A percentile compares a stretch with the other conserved stretches of the same genome.
These are phyloP conservation scores for Tarenaya hassleriana DNA, from an alignment of 345 rosid species.

Conservation along the genomic window DNA sequence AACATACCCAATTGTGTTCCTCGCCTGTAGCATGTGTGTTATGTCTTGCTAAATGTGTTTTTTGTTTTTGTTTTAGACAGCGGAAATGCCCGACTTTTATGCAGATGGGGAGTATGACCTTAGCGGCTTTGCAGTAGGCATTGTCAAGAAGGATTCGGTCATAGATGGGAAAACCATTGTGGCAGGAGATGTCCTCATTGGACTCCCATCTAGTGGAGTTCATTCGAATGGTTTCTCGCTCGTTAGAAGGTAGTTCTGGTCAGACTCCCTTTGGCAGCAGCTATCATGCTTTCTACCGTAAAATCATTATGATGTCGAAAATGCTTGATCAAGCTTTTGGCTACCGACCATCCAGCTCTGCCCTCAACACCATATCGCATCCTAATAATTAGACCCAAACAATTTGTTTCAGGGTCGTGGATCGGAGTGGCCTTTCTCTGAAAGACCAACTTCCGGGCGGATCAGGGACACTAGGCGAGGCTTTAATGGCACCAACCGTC, in stretches of 20 bases:
- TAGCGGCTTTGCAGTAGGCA: conserved; percentile 91
- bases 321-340: too few relatives aligned
- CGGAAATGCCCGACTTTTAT: conserved; percentile 95
- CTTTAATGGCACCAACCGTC: conserved; percentile 88
- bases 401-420: conserved; percentile 50
- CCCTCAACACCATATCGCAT: not conserved
- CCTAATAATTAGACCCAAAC: not conserved
- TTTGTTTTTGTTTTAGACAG: conserved; percentile 47
- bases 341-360: too few relatives aligned
- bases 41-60: not conserved
- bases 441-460: conserved; percentile 69
- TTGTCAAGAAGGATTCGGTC: conserved; percentile 66
- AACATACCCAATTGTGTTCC: not conserved
- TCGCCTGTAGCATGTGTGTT: not conserved
- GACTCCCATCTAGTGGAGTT: conserved; percentile 88
- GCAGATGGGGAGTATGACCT: conserved; percentile 81
- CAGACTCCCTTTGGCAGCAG: not conserved
- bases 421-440: conserved; percentile 55
- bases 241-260: conserved; percentile 62
- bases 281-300: not conserved
- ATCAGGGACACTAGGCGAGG: conserved; percentile 57
- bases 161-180: conserved; percentile 78
- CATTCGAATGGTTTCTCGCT: conserved; percentile 97
- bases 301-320: too few relatives aligned
- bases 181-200: conserved; percentile 74